Conservation (phyloP, 345 rosid species). For the Pseudoturritis turrita region DNA sequence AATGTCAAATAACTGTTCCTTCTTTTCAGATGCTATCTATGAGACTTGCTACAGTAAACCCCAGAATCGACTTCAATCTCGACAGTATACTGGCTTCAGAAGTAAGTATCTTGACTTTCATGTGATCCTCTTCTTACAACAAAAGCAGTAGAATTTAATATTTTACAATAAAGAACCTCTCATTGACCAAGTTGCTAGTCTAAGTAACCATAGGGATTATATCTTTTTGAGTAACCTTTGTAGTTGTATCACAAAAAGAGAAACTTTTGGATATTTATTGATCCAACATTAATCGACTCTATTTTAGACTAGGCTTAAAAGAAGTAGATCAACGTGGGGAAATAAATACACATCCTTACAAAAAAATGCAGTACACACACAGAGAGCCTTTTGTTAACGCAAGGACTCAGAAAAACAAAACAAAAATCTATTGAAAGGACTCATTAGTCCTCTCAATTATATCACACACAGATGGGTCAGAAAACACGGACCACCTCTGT, state of each 20-base stretch:
- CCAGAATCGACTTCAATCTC: conserved; percentile 68
- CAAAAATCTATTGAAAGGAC: conserved; percentile 21
- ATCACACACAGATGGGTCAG: conserved; percentile 22
- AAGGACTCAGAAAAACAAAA: neutral
- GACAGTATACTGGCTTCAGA: conserved; percentile 66
- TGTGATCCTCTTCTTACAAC: conserved; percentile 20
- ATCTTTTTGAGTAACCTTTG: conserved; percentile 8
- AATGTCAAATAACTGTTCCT: neutral
- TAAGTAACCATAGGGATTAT: conserved; percentile 22
- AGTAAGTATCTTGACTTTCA: conserved; percentile 43
- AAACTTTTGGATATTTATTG: conserved; percentile 30
- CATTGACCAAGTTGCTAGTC: conserved; percentile 23
- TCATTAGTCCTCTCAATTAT: conserved; percentile 25
- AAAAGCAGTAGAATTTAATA: neutral
- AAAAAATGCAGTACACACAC: conserved; percentile 12
- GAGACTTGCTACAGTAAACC: conserved; percentile 88
- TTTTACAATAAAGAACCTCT: neutral
- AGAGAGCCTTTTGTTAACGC: conserved; percentile 1
- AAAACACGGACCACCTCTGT: conserved; percentile 31
- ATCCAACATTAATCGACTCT: conserved; percentile 24
- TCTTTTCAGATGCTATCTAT: conserved; percentile 81
- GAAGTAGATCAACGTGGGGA: conserved; percentile 31
- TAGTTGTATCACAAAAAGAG: conserved; percentile 23
- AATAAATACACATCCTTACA: conserved; percentile 30
- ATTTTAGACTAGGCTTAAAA: conserved; percentile 30